Evolutionary conservation across 176 grass and related monocot genomes (phyloP), one percentile per base, ranked within the genome.

Genomic region (Paspalum vaginatum): DNA sequence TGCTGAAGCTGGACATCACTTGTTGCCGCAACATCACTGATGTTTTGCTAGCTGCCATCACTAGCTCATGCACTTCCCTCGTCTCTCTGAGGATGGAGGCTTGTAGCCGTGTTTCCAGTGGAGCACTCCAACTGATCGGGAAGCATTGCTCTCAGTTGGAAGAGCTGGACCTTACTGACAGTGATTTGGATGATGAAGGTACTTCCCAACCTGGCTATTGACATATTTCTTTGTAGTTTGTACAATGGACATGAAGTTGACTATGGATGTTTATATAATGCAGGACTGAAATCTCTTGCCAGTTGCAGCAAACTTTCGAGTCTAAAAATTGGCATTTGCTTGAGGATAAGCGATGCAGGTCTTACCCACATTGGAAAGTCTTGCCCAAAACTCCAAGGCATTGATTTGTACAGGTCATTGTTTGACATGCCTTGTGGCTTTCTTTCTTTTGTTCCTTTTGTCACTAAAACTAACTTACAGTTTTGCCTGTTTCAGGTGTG

Each of bases 111-210:
- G 74, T 98, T 60, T 89, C 90, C 45, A 87, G 74, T 54, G 58
- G 83, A 65, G 85, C 90, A 44, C 84, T 98, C 43, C 52, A 79
- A 39, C 61, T 98, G 57, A 95, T 98, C 45, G 92, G 92, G 57
- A 85, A 62, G 50, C 78, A 24, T 5, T 94, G 90, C 80, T 64
- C 5, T 52, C 76, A 79, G 17, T 69, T 98, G 84, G 88, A 95
- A 83, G 92, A 95, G 52, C 48, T 95, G 61, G 90, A 98, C 54
- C 82, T 98, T 64, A 95, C 92, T 1, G 95, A 95, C 66, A 98
- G 65, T 76, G 88, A 95, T 79, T 89, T 98, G 64, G 92, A 98
- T 22, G 86, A 98, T 74, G 80, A 94, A 94, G 95, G 91, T 97
- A 46, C 64, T 47, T 90, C 51, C 68, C 22, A 52, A 26, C 81